These are phyloP conservation scores for Phytopythium sindhum DNA, from an alignment of 352 stramenopile genomes.

Conservation along the genomic window DNA sequence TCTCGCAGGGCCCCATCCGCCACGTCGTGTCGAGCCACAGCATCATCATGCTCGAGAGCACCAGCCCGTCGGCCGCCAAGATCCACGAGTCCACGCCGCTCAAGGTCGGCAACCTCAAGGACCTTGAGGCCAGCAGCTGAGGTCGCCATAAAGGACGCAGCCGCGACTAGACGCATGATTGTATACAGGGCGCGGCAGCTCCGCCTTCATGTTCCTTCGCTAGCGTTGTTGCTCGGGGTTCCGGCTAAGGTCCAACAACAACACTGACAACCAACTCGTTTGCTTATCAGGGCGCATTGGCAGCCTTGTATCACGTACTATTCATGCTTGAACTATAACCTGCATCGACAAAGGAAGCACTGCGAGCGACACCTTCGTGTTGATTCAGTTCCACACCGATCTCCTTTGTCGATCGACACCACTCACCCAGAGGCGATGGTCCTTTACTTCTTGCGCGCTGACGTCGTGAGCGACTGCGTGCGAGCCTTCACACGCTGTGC, in stretches of 20 bases:
- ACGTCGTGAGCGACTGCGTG: slow-evolving; percentile 35
- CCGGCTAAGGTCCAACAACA: background rate
- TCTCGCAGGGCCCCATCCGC: slow-evolving; percentile 8
- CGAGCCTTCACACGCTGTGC: slow-evolving; percentile 66
- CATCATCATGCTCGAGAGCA: slow-evolving; percentile 12
- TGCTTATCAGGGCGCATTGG: background rate
- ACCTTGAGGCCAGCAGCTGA: background rate
- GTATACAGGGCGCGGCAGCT: background rate
- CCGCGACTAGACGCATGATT: slow-evolving; percentile 1
- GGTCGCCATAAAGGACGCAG: background rate
- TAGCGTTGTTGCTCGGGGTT: background rate
- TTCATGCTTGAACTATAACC: background rate
- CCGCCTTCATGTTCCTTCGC: background rate
- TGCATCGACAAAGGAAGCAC: background rate
- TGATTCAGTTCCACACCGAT: background rate
- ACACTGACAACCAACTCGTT: background rate
- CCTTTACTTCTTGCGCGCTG: slow-evolving; percentile 60
- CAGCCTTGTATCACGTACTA: background rate
- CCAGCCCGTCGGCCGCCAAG: slow-evolving; percentile 5
- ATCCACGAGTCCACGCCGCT: slow-evolving; percentile 11
- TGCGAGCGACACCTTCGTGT: background rate
- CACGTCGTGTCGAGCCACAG: slow-evolving; percentile 10
- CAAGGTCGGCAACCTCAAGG: slow-evolving; percentile 9
- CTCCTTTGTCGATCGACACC: background rate
- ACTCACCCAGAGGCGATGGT: background rate